Evolutionary conservation across 2,329 filamentous ascomycete genomes (phyloP), one percentile per base, ranked within the genome.

Genomic region (Exophiala bonariae): DNA sequence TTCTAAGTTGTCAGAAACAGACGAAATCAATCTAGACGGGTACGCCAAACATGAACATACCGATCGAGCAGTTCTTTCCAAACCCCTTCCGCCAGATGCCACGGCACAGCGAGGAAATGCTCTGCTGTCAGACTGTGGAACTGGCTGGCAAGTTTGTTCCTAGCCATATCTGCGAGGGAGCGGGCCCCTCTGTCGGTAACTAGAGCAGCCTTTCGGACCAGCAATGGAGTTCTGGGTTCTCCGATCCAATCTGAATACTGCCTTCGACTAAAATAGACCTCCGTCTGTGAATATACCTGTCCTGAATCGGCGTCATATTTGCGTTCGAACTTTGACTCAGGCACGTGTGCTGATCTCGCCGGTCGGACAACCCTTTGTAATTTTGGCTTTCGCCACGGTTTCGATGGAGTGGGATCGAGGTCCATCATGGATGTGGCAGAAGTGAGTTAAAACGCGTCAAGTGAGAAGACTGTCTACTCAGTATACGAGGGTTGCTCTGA

Each of bases 101-200:
- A 73, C 1, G 69, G 70, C 2, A 74, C 46, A 32, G 58, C 45
- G 4, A 52, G 56, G 53, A 74, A 71, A 45, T 69, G 56, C 2
- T 61, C 59, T 1, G 59, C 37, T 1, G 60, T 64, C 14, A 74
- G 44, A 17, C 43, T 57, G 9, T 67, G 64, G 45, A 72, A 69
- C 42, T 73, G 66, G 11, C 13, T 35, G n/a, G 49, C 50, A 9
- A 58, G 28, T 34, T 47, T 50, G 41, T 36, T 45, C 19, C 39
- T 41, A n/a, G 55, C 51, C 26, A 54, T 53, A 2, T 54, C 52
- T 19, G 40, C 40, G 17, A 60, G 47, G 10, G 52, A 50, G 14
- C 54, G 52, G 32, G 57, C 48, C 18, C 58, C 58, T 5, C 23
- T 42, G 4, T 20, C 43, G 18, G 31, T 30, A 3, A 18, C 23